Base-by-base conservation (phyloP, 2,329 filamentous ascomycete species). In the Fusarium nematophilum region DNA sequence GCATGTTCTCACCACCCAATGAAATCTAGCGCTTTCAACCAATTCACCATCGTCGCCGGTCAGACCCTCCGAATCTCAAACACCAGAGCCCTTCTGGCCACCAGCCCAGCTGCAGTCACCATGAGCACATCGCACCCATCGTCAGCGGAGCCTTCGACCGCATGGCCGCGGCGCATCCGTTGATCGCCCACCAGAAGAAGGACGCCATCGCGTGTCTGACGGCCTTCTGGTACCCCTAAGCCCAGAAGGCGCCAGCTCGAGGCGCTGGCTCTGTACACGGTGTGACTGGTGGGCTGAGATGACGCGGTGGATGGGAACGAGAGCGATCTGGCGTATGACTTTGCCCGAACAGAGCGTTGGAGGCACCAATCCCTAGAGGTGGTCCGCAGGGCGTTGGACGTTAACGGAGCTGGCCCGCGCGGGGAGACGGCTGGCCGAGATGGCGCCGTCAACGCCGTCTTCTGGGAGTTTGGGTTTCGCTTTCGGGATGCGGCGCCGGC, bases 211-310 rank as follows among this genome's bases (percentile, higher is more conserved):
- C 67, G 5, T 23, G 59, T 1, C 25, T 70, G 6, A 39, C 57
- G 1, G 52, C 56, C 5, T 42, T 68, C 23, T 66, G 59, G 53
- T 75, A 63, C 27, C 69, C 72, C 2, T 40, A 60, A 9, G 67
- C 70, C 2, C 21, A n/a, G 33, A 4, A 57, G 47, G 39, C 27
- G 38, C 1, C 51, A 48, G n/a, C 37, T 72, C 3, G 53, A 66
- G 26, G 58, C 59, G 6, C 49, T 75, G 34, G 59, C 64, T 3
- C 44, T 70, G 30, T 73, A 64, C 33, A 62, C 58, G 14, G 56
- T 65, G 27, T 75, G 73, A 73, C 34, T 74, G 13, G 57, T 75
- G 13, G 71, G 70, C 48, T 75, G 73, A 73, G 72, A 74, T 17
- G 73, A 75, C 33, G 64, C 64, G 13, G 65, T 74, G 9, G 73